Conservation (phyloP, 2,329 filamentous ascomycete genomes). For the Phaeoacremonium minimum region DNA sequence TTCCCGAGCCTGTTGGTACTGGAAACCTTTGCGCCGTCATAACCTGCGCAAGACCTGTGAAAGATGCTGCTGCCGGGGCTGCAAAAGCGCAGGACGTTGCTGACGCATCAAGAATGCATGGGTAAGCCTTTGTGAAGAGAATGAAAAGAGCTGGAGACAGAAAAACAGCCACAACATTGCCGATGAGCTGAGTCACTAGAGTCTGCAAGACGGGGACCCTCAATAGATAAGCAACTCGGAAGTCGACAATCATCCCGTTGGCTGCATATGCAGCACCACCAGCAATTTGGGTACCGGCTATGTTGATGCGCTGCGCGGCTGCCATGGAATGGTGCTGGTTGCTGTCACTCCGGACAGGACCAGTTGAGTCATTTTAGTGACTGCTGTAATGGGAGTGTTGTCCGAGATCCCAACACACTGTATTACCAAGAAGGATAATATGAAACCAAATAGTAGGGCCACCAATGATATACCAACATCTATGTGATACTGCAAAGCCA, state of each 20-base stretch:
- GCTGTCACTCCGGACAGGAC: constrained; percentile 62
- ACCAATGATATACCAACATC: constrained; percentile 52
- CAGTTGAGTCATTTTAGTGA: constrained; percentile 65
- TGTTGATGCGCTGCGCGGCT: constrained; percentile 60
- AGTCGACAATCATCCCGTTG: constrained; percentile 54
- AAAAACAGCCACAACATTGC: constrained; percentile 61
- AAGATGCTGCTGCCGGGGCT: constrained; percentile 60
- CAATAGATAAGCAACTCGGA: constrained; percentile 64
- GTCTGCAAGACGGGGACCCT: constrained; percentile 61
- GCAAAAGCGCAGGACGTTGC: constrained; percentile 50
- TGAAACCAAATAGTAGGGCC: constrained; percentile 51
- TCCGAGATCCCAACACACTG: constrained; percentile 58
- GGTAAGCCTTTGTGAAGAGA: constrained; percentile 64
- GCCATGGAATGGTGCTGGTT: constrained; percentile 42
- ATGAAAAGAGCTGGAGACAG: constrained; percentile 62
- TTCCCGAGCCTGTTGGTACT: constrained; percentile 50
- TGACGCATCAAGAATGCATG: constrained; percentile 54
- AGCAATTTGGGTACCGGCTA: constrained; percentile 57
- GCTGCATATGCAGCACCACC: constrained; percentile 51
- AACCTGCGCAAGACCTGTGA: constrained; percentile 60
- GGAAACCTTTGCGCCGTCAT: constrained; percentile 47
- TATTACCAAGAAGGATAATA: constrained; percentile 58
- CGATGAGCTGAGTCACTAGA: constrained; percentile 61
- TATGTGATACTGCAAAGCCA: constrained; percentile 48
- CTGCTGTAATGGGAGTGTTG: constrained; percentile 61